Evolutionary conservation across 257 asterid genomes (phyloP).

Genomic region (Sherardia arvensis): DNA sequence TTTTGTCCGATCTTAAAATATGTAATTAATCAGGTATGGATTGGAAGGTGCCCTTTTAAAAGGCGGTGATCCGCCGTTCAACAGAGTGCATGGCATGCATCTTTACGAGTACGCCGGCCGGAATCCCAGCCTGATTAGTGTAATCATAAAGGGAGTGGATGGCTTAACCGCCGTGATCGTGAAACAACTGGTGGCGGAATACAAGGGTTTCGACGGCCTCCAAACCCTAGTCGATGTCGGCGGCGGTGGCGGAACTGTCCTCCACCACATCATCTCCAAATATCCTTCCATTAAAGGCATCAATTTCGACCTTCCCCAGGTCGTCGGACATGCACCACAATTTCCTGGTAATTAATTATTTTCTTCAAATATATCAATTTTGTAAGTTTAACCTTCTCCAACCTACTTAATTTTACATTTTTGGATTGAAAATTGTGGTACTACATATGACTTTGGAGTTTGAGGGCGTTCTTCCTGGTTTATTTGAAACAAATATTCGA

Average conservation of each 20-base stretch:
- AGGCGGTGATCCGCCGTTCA: not conserved
- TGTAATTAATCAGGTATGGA: not conserved
- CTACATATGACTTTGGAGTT: too few relatives aligned
- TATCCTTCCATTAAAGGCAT: not conserved
- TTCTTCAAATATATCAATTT: too few relatives aligned
- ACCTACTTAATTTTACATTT: not conserved
- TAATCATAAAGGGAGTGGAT: not conserved
- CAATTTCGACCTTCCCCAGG: not conserved
- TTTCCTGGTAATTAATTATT: not conserved
- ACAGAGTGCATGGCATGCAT: not conserved
- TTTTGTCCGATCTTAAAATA: not conserved
- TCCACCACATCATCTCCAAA: not conserved
- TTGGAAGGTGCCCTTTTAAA: conserved; percentile 1
- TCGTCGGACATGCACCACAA: not conserved
- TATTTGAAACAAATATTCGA: too few relatives aligned
- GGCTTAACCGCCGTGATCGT: not conserved
- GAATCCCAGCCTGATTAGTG: not conserved
- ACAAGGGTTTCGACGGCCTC: not conserved
- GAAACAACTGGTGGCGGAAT: not conserved
- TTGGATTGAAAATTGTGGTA: too few relatives aligned
- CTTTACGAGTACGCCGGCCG: not conserved
- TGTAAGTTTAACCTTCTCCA: too few relatives aligned
- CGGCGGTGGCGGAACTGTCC: not conserved
- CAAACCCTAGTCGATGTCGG: not conserved
- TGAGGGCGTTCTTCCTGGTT: too few relatives aligned